Conservation (phyloP, 345 rosid genomes). For the Corymbia maculata region DNA sequence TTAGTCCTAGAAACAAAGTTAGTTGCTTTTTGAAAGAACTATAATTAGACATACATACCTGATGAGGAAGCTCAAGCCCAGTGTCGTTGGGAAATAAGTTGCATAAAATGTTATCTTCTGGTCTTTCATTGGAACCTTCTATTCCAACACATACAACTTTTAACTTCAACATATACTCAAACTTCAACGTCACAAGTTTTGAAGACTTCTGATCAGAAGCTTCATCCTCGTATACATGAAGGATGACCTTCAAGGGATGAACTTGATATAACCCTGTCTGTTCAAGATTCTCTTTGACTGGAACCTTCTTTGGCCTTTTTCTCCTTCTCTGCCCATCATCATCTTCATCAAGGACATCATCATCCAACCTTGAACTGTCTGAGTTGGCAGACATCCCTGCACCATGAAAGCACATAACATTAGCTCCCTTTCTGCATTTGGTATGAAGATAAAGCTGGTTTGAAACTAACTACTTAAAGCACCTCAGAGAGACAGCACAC, state of each 20-base stretch:
- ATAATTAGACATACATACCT: slow-evolving; percentile 25
- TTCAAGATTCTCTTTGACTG: slow-evolving; percentile 46
- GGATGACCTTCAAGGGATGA: slow-evolving; percentile 68
- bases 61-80: slow-evolving; percentile 88
- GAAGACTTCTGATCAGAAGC: slow-evolving; percentile 41
- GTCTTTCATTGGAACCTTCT: slow-evolving; percentile 53
- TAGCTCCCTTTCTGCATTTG: background rate
- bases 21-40: background rate
- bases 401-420: slow-evolving; percentile 3
- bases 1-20: background rate
- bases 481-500: background rate
- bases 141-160: slow-evolving; percentile 67
- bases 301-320: slow-evolving; percentile 61
- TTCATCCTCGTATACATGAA: slow-evolving; percentile 59
- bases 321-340: slow-evolving; percentile 77
- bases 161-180: slow-evolving; percentile 75
- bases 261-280: slow-evolving; percentile 45
- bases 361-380: slow-evolving; percentile 61
- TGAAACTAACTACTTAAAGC: background rate
- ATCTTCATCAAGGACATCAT: slow-evolving; percentile 69
- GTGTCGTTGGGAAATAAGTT: slow-evolving; percentile 75
- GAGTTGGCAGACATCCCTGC: slow-evolving; percentile 42
- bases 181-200: slow-evolving; percentile 51
- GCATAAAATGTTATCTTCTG: slow-evolving; percentile 43
- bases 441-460: background rate